Evolutionary conservation across 2,329 filamentous ascomycete genomes (phyloP), one percentile per base, ranked within the genome.

Genomic region (Acrocalymma vagum): DNA sequence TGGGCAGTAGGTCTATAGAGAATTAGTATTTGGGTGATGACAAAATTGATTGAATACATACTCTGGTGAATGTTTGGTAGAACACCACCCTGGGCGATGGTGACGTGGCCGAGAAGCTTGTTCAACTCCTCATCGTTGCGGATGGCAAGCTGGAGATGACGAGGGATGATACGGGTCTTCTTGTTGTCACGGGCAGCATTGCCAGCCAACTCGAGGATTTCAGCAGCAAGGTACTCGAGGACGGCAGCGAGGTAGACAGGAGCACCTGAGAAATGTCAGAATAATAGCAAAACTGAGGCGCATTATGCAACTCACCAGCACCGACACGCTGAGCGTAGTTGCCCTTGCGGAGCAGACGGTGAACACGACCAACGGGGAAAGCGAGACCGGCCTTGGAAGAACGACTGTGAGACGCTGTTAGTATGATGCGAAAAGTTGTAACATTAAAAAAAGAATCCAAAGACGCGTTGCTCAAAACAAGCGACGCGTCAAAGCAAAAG

Each of bases 261-360:
- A 60, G 93, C 93, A 79, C n/a, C n/a, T n/a, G n/a, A n/a, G n/a
- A n/a, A n/a, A n/a, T n/a, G n/a, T n/a, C n/a, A n/a, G n/a, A n/a
- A n/a, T n/a, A n/a, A n/a, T n/a, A n/a, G n/a, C n/a, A n/a, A n/a
- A n/a, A n/a, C n/a, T n/a, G n/a, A n/a, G n/a, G n/a, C n/a, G n/a
- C n/a, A n/a, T n/a, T n/a, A n/a, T n/a, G n/a, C n/a, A n/a, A n/a
- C n/a, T n/a, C n/a, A n/a, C 89, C 93, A 69, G 93, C 93, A 92
- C 93, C 93, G 68, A 97, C 93, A 85, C 93, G 94, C 84, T 97
- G 93, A 67, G 93, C 93, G 74, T 99, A 99, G 88, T 97, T 96
- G 73, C 93, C 93, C 85, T 96, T 97, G 79, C 94, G 87, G 68
- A 97, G 84, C 45, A 96, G 90, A 90, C 93, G 91, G 81, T 97